These are phyloP conservation scores for Aureobasidium uvarum DNA, from an alignment of 2,329 filamentous ascomycete species.

Conservation along the genomic window DNA sequence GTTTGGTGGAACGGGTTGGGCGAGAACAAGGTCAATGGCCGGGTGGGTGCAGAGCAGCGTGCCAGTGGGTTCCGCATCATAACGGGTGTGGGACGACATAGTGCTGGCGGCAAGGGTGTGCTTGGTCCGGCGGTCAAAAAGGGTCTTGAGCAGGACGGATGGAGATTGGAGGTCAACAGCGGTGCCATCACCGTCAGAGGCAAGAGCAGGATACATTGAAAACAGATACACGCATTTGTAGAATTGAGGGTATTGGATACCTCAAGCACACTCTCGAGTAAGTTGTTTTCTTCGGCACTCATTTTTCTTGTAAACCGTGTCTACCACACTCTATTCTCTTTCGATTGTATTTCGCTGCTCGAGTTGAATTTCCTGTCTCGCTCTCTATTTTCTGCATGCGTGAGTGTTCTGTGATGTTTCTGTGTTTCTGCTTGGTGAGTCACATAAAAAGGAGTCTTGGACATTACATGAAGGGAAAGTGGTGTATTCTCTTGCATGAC, in stretches of 20 bases:
- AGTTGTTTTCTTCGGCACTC: background rate
- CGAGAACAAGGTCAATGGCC: constrained; percentile 57
- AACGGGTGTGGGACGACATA: constrained; percentile 79
- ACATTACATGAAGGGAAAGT: background rate
- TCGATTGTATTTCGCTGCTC: too few species aligned
- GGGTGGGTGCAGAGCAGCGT: constrained; percentile 46
- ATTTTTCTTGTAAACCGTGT: too few species aligned
- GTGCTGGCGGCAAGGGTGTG: constrained; percentile 68
- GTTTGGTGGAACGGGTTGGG: constrained; percentile 75
- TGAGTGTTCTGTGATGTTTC: too few species aligned
- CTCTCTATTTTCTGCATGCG: too few species aligned
- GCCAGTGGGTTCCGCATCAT: constrained; percentile 67
- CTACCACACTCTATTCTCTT: too few species aligned
- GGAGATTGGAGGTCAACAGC: constrained; percentile 72
- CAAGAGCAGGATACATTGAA: constrained; percentile 2
- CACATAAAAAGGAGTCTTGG: too few species aligned
- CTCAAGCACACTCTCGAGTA: background rate
- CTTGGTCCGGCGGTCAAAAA: constrained; percentile 77
- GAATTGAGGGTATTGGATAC: background rate
- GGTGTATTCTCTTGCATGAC: background rate
- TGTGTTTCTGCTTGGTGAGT: too few species aligned
- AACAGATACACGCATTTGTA: background rate
- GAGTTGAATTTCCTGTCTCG: too few species aligned
- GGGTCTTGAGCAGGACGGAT: constrained; percentile 73
- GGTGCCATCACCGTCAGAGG: constrained; percentile 72